These are phyloP conservation scores for Dendrostoma leiphaemia DNA, from an alignment of 2,329 filamentous ascomycete species.

Conservation along the genomic window DNA sequence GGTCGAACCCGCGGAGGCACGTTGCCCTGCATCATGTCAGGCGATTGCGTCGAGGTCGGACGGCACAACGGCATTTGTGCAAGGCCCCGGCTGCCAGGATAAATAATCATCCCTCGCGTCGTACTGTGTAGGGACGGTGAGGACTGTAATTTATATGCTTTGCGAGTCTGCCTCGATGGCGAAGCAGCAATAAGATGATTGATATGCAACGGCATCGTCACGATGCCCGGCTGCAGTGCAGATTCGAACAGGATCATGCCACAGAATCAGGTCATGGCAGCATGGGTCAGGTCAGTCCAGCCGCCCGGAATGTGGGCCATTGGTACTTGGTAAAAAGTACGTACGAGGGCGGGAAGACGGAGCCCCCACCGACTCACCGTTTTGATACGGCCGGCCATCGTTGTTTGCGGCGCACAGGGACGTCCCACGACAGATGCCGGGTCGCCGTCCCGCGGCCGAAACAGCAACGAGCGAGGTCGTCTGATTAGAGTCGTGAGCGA, in stretches of 20 bases:
- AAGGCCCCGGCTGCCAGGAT: not conserved
- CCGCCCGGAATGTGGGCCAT: not conserved
- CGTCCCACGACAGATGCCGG: not conserved
- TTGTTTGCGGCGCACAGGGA: not conserved
- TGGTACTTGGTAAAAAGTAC: no score
- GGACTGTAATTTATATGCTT: conserved; percentile 5
- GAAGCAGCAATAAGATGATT: not conserved
- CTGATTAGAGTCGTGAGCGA: not conserved
- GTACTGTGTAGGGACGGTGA: not conserved
- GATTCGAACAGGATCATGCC: conserved; percentile 19
- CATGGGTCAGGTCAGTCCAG: no score
- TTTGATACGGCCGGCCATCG: not conserved
- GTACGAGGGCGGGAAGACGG: not conserved
- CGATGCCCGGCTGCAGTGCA: not conserved
- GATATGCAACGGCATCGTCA: not conserved
- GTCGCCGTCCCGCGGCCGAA: not conserved
- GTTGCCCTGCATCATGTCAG: conserved; percentile 1
- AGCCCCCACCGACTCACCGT: not conserved
- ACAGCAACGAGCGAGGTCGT: not conserved
- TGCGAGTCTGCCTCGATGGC: not conserved
- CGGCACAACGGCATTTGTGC: not conserved
- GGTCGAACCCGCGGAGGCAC: no score
- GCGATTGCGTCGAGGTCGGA: not conserved
- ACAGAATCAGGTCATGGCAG: conserved; percentile 8
- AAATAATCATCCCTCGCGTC: not conserved